These are phyloP conservation scores for Boletus subcaerulescens DNA, from an alignment of 768 basidiomycete genomes.

Conservation along the genomic window DNA sequence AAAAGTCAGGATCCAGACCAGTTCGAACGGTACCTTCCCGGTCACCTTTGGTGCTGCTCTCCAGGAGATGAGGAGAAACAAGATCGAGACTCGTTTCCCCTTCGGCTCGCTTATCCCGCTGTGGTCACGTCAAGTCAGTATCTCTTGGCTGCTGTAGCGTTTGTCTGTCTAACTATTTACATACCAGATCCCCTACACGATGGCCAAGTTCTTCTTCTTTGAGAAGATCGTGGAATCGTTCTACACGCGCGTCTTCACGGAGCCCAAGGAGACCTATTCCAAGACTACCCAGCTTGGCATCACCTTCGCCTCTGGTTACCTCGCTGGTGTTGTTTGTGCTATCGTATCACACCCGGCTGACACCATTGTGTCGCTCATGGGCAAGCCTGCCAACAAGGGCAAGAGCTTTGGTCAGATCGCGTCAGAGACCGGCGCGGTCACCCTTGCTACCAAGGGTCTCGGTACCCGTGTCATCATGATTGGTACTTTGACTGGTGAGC, in stretches of 20 bases:
- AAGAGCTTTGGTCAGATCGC: conserved; percentile 71
- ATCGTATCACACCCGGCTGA: conserved; percentile 97
- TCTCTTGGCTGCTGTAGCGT: background rate
- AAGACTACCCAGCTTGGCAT: conserved; percentile 85
- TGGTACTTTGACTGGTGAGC: conserved; percentile 49
- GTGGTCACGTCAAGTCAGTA: conserved; percentile 77
- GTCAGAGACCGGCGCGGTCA: conserved; percentile 60
- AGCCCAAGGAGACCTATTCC: conserved; percentile 73
- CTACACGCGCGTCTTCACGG: conserved; percentile 83
- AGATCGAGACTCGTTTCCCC: conserved; percentile 73
- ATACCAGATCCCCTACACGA: conserved; percentile 91
- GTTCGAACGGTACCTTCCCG: conserved; percentile 73
- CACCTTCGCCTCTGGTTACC: conserved; percentile 88
- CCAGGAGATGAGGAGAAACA: conserved; percentile 64
- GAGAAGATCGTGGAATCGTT: conserved; percentile 85
- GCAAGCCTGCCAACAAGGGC: conserved; percentile 84
- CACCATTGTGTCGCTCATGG: conserved; percentile 88
- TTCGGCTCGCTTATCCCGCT: conserved; percentile 84
- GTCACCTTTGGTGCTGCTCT: conserved; percentile 69
- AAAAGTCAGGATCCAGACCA: conserved; percentile 89
- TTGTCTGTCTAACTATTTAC: no score
- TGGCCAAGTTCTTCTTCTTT: conserved; percentile 99
- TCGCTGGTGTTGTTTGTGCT: conserved; percentile 94
- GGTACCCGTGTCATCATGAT: conserved; percentile 88
- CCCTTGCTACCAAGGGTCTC: conserved; percentile 81